Conservation (phyloP, 257 asterid species). For the Jaltomata sinuosa region DNA sequence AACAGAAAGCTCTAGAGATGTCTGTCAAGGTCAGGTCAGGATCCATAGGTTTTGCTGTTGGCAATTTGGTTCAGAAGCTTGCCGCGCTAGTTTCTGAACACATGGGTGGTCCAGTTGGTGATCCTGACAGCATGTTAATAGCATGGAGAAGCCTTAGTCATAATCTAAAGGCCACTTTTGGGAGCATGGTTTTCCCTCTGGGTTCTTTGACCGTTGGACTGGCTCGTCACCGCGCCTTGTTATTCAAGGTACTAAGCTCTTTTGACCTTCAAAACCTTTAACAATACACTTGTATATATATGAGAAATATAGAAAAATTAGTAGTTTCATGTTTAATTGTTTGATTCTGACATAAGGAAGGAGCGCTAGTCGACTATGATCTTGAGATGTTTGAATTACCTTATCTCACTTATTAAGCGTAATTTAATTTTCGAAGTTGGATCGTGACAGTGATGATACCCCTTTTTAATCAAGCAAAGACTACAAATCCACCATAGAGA, state of each 20-base stretch:
- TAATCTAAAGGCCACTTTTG: constrained; percentile 45
- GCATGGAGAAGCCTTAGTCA: constrained; percentile 73
- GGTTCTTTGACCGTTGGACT: constrained; percentile 80
- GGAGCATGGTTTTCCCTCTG: constrained; percentile 94
- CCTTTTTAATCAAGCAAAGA: not conserved
- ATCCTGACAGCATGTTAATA: constrained; percentile 66
- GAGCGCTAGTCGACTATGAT: not conserved
- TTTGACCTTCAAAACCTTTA: not conserved
- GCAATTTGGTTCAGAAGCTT: constrained; percentile 53
- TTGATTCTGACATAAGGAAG: not conserved
- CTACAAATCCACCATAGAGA: not conserved
- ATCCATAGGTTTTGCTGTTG: constrained; percentile 23
- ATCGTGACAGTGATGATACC: not conserved
- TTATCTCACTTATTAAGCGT: not conserved
- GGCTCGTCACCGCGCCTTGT: constrained; percentile 95
- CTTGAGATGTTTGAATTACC: not conserved
- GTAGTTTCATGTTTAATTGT: not conserved
- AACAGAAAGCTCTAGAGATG: constrained; percentile 61
- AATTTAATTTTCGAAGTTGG: not conserved
- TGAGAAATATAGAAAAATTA: not conserved
- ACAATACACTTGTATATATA: not conserved
- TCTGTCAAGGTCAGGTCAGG: constrained; percentile 42
- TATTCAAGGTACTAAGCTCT: constrained; percentile 65
- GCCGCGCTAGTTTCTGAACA: constrained; percentile 69
- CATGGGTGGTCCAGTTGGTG: constrained; percentile 93